Base-by-base conservation (phyloP, 2,329 filamentous ascomycete species). In the Colletotrichum tropicicola region DNA sequence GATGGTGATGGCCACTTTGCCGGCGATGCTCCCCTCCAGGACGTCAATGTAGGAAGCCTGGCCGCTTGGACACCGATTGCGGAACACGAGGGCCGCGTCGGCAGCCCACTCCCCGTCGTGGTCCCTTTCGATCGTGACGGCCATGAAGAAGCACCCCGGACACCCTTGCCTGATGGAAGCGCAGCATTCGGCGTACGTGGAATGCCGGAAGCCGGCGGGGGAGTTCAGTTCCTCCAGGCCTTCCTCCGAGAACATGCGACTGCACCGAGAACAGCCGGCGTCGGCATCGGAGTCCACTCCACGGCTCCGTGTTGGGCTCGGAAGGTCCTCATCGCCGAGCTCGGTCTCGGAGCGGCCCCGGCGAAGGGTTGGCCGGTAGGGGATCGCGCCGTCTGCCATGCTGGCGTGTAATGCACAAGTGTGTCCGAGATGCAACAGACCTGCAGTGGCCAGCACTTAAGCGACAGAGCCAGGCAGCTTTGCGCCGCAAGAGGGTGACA, bases 201-300 rank as follows among this genome's bases (percentile, higher is more conserved):
- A 54, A 15, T 66, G 59, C 10, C 39, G 59, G n/a, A 66, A 48
- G 2, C 63, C 63, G 1, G 8, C 2, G 4, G 4, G 1, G 8
- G 52, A 52, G 4, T 64, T 64, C 35, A 66, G 59, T 12, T 10
- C 8, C 3, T 6, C 6, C 17, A 66, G 39, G 2, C 59, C 63
- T 3, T 30, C 44, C 9, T 35, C 1, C 7, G 63, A 53, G 10
- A 66, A 56, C 23, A 66, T 28, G 4, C 43, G 41, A 6, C 28
- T 19, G 44, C 63, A 66, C 3, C 15, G 39, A 7, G 10, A 7
- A 17, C 63, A 66, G 9, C 28, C 53, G 7, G 4, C 6, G 3
- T 35, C 45, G 4, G 12, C 15, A 6, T 15, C 25, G 3, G 13
- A 2, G 9, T 53, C 3, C 1, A 10, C 25, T 21, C 9, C 35